Percentiles rank a stretch among this genome's conserved stretches.
Conservation (phyloP, 2,329 filamentous ascomycete genomes). For the Aspergillus brasiliensis region DNA sequence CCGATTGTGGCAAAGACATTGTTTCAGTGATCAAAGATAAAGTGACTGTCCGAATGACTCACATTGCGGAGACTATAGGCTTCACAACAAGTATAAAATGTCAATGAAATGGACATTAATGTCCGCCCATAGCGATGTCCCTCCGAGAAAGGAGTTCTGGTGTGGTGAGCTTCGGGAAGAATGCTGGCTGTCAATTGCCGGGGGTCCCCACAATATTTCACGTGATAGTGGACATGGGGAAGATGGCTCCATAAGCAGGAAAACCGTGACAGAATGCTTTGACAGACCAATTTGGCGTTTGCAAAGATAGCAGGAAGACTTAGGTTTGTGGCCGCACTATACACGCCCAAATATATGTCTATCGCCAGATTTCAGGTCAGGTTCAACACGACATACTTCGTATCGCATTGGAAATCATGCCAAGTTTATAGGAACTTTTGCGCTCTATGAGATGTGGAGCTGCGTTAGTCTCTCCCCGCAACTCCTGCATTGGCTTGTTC, state of each 20-base stretch:
- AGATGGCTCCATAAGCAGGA: neutral
- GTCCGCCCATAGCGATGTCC: neutral
- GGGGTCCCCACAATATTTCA: neutral
- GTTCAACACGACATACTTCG: neutral
- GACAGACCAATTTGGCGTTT: neutral
- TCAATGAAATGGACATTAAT: neutral
- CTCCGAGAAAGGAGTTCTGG: neutral
- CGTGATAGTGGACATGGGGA: neutral
- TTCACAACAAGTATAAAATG: neutral
- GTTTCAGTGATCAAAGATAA: slow-evolving; percentile 1
- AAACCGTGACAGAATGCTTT: neutral
- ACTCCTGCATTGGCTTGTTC: neutral
- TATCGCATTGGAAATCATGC: neutral
- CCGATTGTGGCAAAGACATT: slow-evolving; percentile 23
- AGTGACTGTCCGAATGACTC: neutral
- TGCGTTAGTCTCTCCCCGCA: neutral
- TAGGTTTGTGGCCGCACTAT: neutral
- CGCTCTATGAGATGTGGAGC: neutral
- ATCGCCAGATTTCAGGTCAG: neutral
- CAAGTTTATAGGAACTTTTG: no score
- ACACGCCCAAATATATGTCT: neutral
- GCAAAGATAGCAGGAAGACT: neutral
- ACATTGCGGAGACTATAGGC: neutral
- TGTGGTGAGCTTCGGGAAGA: neutral
- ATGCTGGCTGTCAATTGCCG: neutral